phyloP scores from a whole-genome alignment of 2,329 filamentous ascomycete genomes.

The Neurospora sp. region DNA sequence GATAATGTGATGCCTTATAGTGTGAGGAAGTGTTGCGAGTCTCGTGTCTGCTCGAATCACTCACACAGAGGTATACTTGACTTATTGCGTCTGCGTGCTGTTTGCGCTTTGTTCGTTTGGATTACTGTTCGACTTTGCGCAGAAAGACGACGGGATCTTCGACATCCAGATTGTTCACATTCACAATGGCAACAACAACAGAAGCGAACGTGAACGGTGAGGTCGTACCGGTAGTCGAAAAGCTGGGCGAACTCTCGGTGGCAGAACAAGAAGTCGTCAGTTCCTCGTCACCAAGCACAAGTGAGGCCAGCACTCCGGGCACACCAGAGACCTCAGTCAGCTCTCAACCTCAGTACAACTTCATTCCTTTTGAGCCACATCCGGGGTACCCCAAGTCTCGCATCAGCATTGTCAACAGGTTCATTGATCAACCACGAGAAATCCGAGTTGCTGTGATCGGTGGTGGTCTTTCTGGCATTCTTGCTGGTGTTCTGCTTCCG shows the following conservation, averaged over 20 bases:
- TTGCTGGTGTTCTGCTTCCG: constrained; percentile 55
- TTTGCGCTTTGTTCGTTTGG: not conserved
- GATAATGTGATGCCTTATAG: not conserved
- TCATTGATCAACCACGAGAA: constrained; percentile 36
- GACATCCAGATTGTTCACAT: not conserved
- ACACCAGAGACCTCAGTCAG: not conserved
- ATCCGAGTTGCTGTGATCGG: constrained; percentile 52
- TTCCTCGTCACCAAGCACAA: not conserved
- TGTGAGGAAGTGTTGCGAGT: not conserved
- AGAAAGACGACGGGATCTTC: not conserved
- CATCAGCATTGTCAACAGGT: constrained; percentile 25
- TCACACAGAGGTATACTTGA: not conserved
- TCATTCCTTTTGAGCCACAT: not conserved
- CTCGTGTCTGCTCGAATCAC: not conserved
- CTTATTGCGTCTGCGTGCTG: not conserved
- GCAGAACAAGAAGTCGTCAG: not conserved
- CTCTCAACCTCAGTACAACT: not conserved
- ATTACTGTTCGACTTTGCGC: not conserved
- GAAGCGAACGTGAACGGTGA: not conserved
- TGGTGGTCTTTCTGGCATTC: constrained; percentile 52
- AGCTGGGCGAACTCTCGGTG: constrained; percentile 5
- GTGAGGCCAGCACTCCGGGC: not conserved
- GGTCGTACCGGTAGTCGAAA: not conserved
- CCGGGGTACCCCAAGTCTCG: constrained; percentile 10
- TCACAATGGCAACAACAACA: not conserved